These are phyloP conservation scores for Helotiales sp. DNA, from an alignment of 2,329 filamentous ascomycete genomes.

Conservation along the genomic window DNA sequence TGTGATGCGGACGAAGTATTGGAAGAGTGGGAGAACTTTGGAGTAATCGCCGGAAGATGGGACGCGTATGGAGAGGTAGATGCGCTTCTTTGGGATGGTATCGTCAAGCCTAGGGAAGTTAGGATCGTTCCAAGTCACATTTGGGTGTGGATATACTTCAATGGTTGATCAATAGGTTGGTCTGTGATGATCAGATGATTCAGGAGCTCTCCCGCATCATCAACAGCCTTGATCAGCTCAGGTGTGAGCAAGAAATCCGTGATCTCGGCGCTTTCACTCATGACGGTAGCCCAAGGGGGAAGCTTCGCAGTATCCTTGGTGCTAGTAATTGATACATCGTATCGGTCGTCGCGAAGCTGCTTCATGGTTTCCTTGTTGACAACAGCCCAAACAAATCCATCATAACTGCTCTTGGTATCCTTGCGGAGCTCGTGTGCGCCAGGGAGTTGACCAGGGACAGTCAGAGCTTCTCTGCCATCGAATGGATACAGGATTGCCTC, in stretches of 20 bases:
- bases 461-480: slow-evolving; percentile 83
- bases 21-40: slow-evolving; percentile 71
- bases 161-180: slow-evolving; percentile 84
- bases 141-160: slow-evolving; percentile 59
- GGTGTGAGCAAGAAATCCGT: slow-evolving; percentile 83
- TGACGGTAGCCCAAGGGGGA: slow-evolving; percentile 85
- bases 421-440: slow-evolving; percentile 57
- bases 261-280: slow-evolving; percentile 96
- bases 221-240: slow-evolving; percentile 80
- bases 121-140: neutral
- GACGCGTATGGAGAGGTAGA: slow-evolving; percentile 73
- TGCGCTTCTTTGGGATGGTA: slow-evolving; percentile 79
- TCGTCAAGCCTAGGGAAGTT: slow-evolving; percentile 69
- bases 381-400: slow-evolving; percentile 91
- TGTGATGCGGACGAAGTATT: slow-evolving; percentile 79
- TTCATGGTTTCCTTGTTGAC: slow-evolving; percentile 97
- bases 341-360: slow-evolving; percentile 84
- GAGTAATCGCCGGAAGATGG: slow-evolving; percentile 65
- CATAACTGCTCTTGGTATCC: slow-evolving; percentile 68
- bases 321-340: slow-evolving; percentile 87
- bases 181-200: slow-evolving; percentile 90
- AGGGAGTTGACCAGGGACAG: slow-evolving; percentile 64
- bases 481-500: slow-evolving; percentile 84
- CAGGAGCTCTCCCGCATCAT: slow-evolving; percentile 74
- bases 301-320: slow-evolving; percentile 93